A percentile compares a stretch with the other conserved stretches of the same genome.
Conservation (phyloP, 768 basidiomycete genomes). For the Russula griseocarnosa region DNA sequence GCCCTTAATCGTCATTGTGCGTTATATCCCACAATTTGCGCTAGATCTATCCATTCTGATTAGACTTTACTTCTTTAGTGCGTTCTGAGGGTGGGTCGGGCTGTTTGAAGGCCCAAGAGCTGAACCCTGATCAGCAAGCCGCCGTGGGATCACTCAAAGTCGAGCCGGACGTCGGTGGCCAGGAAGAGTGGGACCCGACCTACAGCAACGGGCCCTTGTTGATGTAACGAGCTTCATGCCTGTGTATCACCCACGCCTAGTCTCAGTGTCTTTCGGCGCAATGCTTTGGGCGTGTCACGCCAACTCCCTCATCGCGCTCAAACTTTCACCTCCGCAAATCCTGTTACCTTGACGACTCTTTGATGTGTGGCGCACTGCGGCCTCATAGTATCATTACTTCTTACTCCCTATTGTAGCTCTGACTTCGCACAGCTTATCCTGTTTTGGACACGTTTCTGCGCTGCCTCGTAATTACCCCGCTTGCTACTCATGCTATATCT, state of each 20-base stretch:
- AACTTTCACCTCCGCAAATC: background rate
- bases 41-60: background rate
- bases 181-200: conserved; percentile 4
- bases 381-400: background rate
- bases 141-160: conserved; percentile 1
- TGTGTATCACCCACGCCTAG: background rate
- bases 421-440: conserved; percentile 9
- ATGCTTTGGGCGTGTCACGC: background rate
- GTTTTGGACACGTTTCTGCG: conserved; percentile 1
- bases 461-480: conserved; percentile 9
- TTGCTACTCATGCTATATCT: conserved; percentile 8
- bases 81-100: conserved; percentile 81
- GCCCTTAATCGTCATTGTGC: conserved; percentile 90
- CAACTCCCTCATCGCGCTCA: background rate
- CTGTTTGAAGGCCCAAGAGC: conserved; percentile 49
- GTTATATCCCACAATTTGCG: conserved; percentile 4
- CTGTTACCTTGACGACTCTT: conserved; percentile 2
- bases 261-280: background rate
- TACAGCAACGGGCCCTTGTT: background rate
- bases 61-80: conserved; percentile 40
- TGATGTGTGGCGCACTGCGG: background rate
- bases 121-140: conserved; percentile 22
- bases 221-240: background rate
- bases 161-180: conserved; percentile 8
- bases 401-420: conserved; percentile 1